These are phyloP conservation scores for Flaveria brownii DNA, from an alignment of 129 eudicot genomes.

Conservation along the genomic window DNA sequence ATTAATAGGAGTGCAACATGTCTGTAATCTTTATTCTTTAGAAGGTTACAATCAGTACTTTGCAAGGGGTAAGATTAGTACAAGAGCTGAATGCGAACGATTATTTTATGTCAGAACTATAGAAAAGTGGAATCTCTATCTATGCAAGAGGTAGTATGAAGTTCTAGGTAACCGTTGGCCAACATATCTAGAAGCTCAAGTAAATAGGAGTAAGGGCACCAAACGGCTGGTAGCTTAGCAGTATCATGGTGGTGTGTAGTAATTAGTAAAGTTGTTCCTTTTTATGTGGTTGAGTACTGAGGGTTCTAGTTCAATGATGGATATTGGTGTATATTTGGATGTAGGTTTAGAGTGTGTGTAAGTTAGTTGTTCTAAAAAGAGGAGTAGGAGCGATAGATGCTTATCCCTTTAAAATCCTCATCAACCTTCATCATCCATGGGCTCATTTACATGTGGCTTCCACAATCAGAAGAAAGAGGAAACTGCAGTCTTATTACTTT, in stretches of 20 bases:
- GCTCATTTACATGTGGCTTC: neutral
- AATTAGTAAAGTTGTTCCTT: too few species aligned
- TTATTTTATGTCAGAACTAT: neutral
- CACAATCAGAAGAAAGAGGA: neutral
- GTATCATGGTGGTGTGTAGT: too few species aligned
- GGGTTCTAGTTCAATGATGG: too few species aligned
- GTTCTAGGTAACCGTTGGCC: neutral
- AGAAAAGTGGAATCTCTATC: neutral
- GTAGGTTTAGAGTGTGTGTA: too few species aligned
- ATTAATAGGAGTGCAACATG: neutral
- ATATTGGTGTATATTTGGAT: too few species aligned
- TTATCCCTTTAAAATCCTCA: neutral
- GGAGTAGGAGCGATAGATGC: neutral
- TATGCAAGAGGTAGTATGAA: neutral
- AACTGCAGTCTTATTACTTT: neutral
- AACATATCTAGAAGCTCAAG: neutral
- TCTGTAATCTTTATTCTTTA: neutral
- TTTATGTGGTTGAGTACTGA: too few species aligned
- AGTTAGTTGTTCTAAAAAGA: too few species aligned
- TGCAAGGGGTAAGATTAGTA: neutral
- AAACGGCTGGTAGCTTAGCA: too few species aligned
- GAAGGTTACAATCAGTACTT: neutral
- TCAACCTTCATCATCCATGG: neutral
- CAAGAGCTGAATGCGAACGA: neutral
- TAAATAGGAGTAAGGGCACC: neutral